Conservation (phyloP, 2,329 filamentous ascomycete species). For the Chalaropsis thielavioides region DNA sequence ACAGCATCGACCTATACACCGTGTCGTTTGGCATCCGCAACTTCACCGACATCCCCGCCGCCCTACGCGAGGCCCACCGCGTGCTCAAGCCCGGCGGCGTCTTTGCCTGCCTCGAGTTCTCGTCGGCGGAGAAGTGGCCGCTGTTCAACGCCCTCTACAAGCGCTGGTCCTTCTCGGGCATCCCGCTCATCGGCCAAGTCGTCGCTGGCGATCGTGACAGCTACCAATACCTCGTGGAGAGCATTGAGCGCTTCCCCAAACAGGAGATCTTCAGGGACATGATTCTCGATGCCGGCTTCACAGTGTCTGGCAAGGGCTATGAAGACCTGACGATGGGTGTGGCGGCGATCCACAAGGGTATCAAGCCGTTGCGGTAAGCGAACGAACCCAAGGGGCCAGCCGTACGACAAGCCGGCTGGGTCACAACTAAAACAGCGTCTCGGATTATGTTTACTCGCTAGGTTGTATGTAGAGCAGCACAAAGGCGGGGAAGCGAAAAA, state of each 20-base stretch:
- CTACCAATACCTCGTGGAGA: slow-evolving; percentile 97
- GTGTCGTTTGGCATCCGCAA: slow-evolving; percentile 96
- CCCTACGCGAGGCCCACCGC: slow-evolving; percentile 68
- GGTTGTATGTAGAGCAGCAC: background rate
- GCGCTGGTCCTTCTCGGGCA: slow-evolving; percentile 87
- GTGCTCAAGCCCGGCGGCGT: slow-evolving; percentile 89
- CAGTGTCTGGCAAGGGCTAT: slow-evolving; percentile 67
- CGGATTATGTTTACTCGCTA: background rate
- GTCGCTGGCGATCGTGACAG: slow-evolving; percentile 89
- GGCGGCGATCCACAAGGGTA: slow-evolving; percentile 89
- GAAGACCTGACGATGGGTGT: slow-evolving; percentile 87
- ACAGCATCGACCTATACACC: slow-evolving; percentile 84
- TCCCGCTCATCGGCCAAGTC: slow-evolving; percentile 87
- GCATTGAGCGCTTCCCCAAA: slow-evolving; percentile 81
- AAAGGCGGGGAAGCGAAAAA: background rate
- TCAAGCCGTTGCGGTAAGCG: slow-evolving; percentile 48
- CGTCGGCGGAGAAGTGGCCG: slow-evolving; percentile 59
- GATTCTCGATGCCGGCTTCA: slow-evolving; percentile 73
- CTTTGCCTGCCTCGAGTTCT: slow-evolving; percentile 94
- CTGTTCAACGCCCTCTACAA: slow-evolving; percentile 80
- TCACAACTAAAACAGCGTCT: background rate
- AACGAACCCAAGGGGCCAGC: background rate
- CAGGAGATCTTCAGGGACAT: slow-evolving; percentile 74
- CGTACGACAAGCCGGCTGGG: background rate
- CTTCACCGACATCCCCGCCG: slow-evolving; percentile 80